A percentile compares a stretch with the other conserved stretches of the same genome.
phyloP scores from a whole-genome alignment of 768 basidiomycete species.

The Kwoniella bestiolae region DNA sequence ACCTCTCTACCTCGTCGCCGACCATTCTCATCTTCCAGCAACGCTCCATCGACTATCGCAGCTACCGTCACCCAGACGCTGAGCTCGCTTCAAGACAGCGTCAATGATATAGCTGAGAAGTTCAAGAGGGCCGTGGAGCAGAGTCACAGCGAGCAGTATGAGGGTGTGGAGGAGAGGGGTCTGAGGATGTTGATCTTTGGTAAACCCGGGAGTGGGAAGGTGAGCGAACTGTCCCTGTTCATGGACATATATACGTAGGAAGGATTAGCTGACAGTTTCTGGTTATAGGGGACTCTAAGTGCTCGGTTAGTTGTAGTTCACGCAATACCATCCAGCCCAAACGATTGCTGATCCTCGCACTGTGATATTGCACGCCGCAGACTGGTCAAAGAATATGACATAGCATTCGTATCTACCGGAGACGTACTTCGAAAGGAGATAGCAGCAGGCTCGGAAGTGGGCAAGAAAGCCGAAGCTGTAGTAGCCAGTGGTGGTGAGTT shows the following conservation, averaged over 20 bases:
- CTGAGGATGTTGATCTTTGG: slow-evolving; percentile 58
- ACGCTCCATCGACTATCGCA: not conserved
- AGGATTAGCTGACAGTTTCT: not conserved
- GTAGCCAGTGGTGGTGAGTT: slow-evolving; percentile 57
- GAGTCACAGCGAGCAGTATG: slow-evolving; percentile 32
- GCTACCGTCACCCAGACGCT: slow-evolving; percentile 2
- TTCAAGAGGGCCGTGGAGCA: slow-evolving; percentile 24
- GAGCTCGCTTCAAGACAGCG: slow-evolving; percentile 13
- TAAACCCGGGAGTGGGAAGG: slow-evolving; percentile 56
- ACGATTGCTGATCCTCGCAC: not conserved
- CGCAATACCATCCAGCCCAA: too few relatives aligned
- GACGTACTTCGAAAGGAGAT: slow-evolving; percentile 58
- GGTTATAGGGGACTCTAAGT: slow-evolving; percentile 46
- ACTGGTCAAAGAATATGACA: slow-evolving; percentile 56
- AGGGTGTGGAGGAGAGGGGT: slow-evolving; percentile 41
- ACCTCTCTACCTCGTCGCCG: not conserved
- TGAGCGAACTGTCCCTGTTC: slow-evolving; percentile 5
- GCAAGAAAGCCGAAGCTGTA: slow-evolving; percentile 52
- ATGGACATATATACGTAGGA: not conserved
- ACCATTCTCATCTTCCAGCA: not conserved
- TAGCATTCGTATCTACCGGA: slow-evolving; percentile 57
- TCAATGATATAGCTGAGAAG: slow-evolving; percentile 20
- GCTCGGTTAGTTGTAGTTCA: slow-evolving; percentile 33
- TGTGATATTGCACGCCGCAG: slow-evolving; percentile 20
- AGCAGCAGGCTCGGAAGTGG: slow-evolving; percentile 48